Conservation (phyloP, 2,329 filamentous ascomycete genomes). For the Xylariaceae sp. region DNA sequence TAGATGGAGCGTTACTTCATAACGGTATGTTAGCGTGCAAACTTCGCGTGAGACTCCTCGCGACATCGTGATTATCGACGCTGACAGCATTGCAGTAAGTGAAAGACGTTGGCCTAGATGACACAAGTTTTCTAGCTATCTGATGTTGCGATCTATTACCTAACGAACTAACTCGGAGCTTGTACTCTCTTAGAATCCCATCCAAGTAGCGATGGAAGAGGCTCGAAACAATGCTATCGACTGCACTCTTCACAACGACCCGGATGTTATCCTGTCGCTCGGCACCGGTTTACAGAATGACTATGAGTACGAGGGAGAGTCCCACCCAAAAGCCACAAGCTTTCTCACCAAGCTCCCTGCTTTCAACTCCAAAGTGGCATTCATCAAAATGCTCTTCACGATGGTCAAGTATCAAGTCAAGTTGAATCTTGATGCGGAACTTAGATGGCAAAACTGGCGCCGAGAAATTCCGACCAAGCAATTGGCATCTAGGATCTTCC, state of each 20-base stretch:
- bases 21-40: too few relatives aligned
- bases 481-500: not conserved
- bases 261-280: not conserved
- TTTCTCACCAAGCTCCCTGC: not conserved
- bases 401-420: not conserved
- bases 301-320: not conserved
- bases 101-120: too few relatives aligned
- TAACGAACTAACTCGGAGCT: too few relatives aligned
- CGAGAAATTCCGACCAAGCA: not conserved
- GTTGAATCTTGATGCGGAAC: too few relatives aligned
- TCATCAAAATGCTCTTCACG: slow-evolving; percentile 1
- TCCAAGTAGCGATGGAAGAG: not conserved
- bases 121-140: too few relatives aligned
- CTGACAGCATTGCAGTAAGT: too few relatives aligned
- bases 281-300: not conserved
- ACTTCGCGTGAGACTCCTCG: too few relatives aligned
- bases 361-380: not conserved
- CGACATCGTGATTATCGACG: too few relatives aligned
- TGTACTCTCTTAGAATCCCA: too few relatives aligned
- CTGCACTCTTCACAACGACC: not conserved
- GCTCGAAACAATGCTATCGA: not conserved
- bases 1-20: slow-evolving; percentile 1
- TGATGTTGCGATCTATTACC: too few relatives aligned
- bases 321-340: not conserved
- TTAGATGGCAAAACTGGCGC: not conserved